phyloP scores from a whole-genome alignment of 73 alveolate species.

The Tetrahymena thermophila region DNA sequence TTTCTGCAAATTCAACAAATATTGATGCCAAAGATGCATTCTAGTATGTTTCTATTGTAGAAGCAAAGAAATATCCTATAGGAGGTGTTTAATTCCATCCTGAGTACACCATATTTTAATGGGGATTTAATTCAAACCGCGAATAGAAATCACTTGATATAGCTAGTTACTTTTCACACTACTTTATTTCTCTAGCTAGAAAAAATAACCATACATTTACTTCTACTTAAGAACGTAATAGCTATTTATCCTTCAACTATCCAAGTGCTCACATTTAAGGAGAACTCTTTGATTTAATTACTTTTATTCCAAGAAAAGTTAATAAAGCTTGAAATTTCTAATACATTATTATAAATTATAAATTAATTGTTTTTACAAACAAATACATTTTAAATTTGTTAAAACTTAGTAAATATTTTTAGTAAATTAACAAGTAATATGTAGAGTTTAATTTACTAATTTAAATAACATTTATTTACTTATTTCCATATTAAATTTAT shows the following conservation, averaged over 20 bases:
- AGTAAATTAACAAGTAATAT: too few relatives aligned
- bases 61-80: neutral
- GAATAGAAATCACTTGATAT: neutral
- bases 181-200: neutral
- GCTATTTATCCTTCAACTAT: neutral
- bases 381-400: too few relatives aligned
- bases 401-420: too few relatives aligned
- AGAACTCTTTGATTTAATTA: neutral
- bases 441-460: too few relatives aligned
- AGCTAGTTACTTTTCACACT: neutral
- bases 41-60: neutral
- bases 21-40: neutral
- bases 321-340: neutral
- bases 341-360: neutral
- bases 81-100: neutral
- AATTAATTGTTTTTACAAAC: too few relatives aligned
- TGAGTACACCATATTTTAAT: neutral
- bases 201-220: neutral
- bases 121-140: neutral
- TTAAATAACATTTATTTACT: too few relatives aligned
- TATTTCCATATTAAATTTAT: too few relatives aligned
- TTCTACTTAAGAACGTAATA: neutral
- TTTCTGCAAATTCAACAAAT: neutral
- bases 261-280: neutral
- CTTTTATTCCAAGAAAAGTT: neutral